Base-by-base conservation (phyloP, 2,329 filamentous ascomycete species). In the Fusarium algeriense region DNA sequence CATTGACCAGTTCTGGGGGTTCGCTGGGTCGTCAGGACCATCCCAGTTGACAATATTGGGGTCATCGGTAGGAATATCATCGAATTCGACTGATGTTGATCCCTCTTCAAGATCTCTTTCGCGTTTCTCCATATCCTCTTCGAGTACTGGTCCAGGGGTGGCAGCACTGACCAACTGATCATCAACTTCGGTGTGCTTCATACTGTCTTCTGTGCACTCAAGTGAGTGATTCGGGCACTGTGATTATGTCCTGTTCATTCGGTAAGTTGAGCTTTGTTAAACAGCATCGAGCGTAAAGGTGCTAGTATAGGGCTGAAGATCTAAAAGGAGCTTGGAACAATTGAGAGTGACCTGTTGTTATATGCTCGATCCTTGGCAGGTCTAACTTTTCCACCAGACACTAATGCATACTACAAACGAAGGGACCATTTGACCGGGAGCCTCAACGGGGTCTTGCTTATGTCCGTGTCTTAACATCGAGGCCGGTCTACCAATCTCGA, bases 1-100 rank as follows among this genome's bases (percentile, higher is more conserved):
- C 7, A 59, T 63, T 6, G 83, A 73, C 89, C 89, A 92, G 76
- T 92, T 92, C 69, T 86, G 78, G 0, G 90, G 89, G 63, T 91
- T 89, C 38, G 83, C 79, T 2, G 85, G 85, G 59, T 90, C 89
- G 59, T 87, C 78, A 1, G 85, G 84, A 0, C 86, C 84, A 69
- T 91, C 87, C 87, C 89, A 92, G 63, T 85, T 85, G 15, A 91
- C 85, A 15, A 88, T 79, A 65, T 77, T 60, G 52, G 68, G 70
- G 43, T 76, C 70, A 35, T 56, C 62, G 26, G 64, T 57, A 49
- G 43, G 17, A 45, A 60, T n/a, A 9, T 73, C 72, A 13, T 76
- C 66, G 23, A 73, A 41, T 20, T 74, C 67, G 12, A 73, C 60
- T 12, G 75, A 75, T n/a, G 63, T 62, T 15, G 67, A 72, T 20